Base-by-base conservation (phyloP, 2,329 filamentous ascomycete species). In the Microcyclospora pomicola region DNA sequence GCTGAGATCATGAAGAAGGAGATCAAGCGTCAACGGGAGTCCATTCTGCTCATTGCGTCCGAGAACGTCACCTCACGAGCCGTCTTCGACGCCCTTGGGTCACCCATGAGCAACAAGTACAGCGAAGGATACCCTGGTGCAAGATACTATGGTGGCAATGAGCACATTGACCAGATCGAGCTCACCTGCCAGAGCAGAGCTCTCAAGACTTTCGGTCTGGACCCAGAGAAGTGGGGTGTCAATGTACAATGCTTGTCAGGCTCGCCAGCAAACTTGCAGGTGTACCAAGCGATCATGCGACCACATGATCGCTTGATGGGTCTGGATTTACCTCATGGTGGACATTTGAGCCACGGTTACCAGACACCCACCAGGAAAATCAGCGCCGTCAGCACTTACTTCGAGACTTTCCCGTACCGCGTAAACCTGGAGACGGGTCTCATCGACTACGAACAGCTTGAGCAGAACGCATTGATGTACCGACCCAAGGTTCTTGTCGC, bases 41-140 rank as follows among this genome's bases (percentile, higher is more conserved):
- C 87, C 55, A 93, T 98, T 66, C 84, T 96, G 59, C 80, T 98
- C 61, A 98, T 98, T 57, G 88, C 91, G 59, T 96, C 91, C 40
- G 91, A 98, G 72, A 98, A 98, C 73, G 87, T 98, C 67, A 98
- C 91, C 42, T 98, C 91, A 46, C 86, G 87, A 54, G 87, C 91
- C 56, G 91, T 98, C 58, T 94, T 94, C 69, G 87, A 98, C 69
- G 91, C 91, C 43, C 78, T 98, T 49, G 91, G 91, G 57, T 87
- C 80, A 42, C 81, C 82, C 63, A 92, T 91, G 82, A 85, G 59
- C 66, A 68, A 98, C 77, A 98, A 98, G 72, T 98, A 98, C 76
- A 95, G 86, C 13, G 91, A 98, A 73, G 91, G 91, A 49, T 94
- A 94, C 65, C 91, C 91, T 51, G 91, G 91, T 61, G 91, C 91